Base-by-base conservation (phyloP, 1,284 basidiomycete species). In the Sanghuangporus weigelae region DNA sequence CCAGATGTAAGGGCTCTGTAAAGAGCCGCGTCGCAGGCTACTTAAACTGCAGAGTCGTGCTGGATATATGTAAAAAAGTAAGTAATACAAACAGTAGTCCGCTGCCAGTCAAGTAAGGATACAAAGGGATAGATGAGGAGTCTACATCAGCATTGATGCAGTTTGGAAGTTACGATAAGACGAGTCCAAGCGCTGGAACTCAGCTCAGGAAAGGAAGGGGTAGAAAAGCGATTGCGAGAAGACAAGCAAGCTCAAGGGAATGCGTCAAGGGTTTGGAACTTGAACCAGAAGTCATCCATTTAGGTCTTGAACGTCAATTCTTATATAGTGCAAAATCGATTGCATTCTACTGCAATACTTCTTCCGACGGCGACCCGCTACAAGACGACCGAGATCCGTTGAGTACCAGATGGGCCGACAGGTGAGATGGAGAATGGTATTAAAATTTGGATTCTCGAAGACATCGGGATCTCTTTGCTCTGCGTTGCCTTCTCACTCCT, bases 11-110 rank as follows among this genome's bases (percentile, higher is more conserved):
- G 67, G 7, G 69, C 70, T 10, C 68, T 73, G 58, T 72, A 71
- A 0, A 68, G 73, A 21, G 66, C 71, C 2, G 69, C 59, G 55
- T 75, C 76, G 66, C 76, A 77, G 12, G 72, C 73, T 3, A 71
- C 70, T 53, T 69, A 59, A 40, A 68, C 69, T 0, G 70, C 71
- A 21, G 68, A 14, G 14, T 75, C 75, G 40, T 75, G 67, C 23
- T 40, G 46, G 26, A 31, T 31, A 4, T 31, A n/a, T n/a, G n/a
- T n/a, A n/a, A 31, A 31, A 4, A 31, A 31, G 26, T 5, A 31
- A 3, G 26, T 31, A 31, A 31, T 31, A 4, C 44, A 42, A 39
- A 54, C 39, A 50, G 55, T 16, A 7, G 7, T 48, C 19, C 46
- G 35, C 19, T 54, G 14, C 26, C 2, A 31, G 26, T 31, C 26